Evolutionary conservation across 306 rosid genomes (phyloP), one percentile per base, ranked within the genome.

Genomic region (Crataegus laevigata): DNA sequence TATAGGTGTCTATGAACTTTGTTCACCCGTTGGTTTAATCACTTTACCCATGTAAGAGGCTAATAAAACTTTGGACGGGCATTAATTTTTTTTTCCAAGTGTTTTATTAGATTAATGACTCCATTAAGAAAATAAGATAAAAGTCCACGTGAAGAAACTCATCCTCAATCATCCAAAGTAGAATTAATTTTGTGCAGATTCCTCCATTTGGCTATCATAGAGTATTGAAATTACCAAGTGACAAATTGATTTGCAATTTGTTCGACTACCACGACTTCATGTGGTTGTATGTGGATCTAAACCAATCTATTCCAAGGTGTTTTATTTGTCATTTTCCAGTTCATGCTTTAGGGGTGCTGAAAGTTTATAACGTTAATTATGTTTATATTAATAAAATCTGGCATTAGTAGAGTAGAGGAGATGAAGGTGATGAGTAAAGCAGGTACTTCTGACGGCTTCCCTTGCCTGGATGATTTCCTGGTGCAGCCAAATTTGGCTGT

Each of bases 401-500:
- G 75, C 60, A 25, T 73, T 73, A 68, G 57, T 72, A 78, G 79
- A 71, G 36, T 77, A 78, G 88, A 54, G 88, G 81, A 67, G 78
- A 67, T 30, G 86, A 78, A 83, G 68, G 71, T 87, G 88, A 87
- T 80, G 88, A 80, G 75, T 54, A 45, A 75, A 76, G 87, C 88
- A 87, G 84, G 85, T 80, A 80, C 88, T 84, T 84, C 78, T 84
- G 90, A 84, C 79, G 64, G 66, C 82, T 82, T 77, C 28, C 76
- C 74, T 79, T 68, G 73, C 83, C 79, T 69, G 63, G 75, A 58
- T 72, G 84, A 75, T 86, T 74, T 87, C 85, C 83, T 84, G 83
- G 90, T 59, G 87, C 80, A 45, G 80, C 85, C 65, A 75, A 54
- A 71, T 62, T 50, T 55, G 32, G 84, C 83, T 82, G 85, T 75